phyloP scores from a whole-genome alignment of 768 basidiomycete species.

The Suillus tomentosus region DNA sequence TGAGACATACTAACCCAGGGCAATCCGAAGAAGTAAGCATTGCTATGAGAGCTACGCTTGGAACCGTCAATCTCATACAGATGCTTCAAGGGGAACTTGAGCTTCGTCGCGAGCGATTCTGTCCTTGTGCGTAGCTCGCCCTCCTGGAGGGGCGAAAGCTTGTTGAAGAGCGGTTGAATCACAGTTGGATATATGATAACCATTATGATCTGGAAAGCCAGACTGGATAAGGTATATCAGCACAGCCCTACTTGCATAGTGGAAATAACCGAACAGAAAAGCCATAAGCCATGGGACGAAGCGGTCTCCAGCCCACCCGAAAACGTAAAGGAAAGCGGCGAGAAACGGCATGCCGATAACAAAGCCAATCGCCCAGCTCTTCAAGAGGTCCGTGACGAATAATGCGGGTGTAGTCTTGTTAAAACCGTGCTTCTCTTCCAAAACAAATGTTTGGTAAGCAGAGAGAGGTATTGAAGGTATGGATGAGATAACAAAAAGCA shows the following conservation, averaged over 20 bases:
- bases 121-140: slow-evolving; percentile 80
- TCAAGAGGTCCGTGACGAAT: slow-evolving; percentile 80
- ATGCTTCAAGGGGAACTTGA: slow-evolving; percentile 93
- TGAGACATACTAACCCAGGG: slow-evolving; percentile 67
- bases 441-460: slow-evolving; percentile 87
- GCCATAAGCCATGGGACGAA: slow-evolving; percentile 95
- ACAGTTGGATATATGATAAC: slow-evolving; percentile 80
- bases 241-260: background rate
- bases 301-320: slow-evolving; percentile 90
- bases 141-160: slow-evolving; percentile 79
- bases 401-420: slow-evolving; percentile 86
- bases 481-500: slow-evolving; percentile 66
- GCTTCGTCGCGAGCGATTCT: slow-evolving; percentile 72
- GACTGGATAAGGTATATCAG: slow-evolving; percentile 41
- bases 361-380: slow-evolving; percentile 72
- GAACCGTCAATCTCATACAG: slow-evolving; percentile 97
- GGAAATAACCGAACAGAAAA: slow-evolving; percentile 65
- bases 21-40: slow-evolving; percentile 98
- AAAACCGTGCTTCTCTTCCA: slow-evolving; percentile 96
- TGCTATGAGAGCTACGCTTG: slow-evolving; percentile 92
- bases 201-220: slow-evolving; percentile 83
- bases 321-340: slow-evolving; percentile 83
- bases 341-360: slow-evolving; percentile 84
- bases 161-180: slow-evolving; percentile 98
- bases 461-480: slow-evolving; percentile 75